phyloP scores from a whole-genome alignment of 2,329 filamentous ascomycete species.

The Akanthomyces uredinophilus region DNA sequence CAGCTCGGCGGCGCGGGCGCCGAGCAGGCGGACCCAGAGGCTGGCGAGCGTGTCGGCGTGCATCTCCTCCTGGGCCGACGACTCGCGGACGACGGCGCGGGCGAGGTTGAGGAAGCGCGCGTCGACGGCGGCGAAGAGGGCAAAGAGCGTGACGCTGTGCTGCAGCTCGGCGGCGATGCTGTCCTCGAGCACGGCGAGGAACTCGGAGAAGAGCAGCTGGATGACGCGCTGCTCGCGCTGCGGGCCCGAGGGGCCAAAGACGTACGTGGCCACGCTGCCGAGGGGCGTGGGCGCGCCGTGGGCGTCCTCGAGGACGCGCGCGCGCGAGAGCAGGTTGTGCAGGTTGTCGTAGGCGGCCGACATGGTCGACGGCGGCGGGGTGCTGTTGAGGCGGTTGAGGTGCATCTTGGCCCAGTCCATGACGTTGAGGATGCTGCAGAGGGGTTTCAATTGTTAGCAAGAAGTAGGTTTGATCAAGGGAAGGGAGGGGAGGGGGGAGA shows the following conservation, averaged over 20 bases:
- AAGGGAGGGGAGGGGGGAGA: background rate
- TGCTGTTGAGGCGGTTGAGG: conserved; percentile 61
- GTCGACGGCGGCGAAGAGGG: conserved; percentile 88
- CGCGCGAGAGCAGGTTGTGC: conserved; percentile 66
- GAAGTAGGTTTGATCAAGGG: too few species aligned
- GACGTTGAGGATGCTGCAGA: conserved; percentile 70
- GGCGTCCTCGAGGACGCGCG: conserved; percentile 53
- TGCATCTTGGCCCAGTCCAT: conserved; percentile 96
- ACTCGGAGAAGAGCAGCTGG: conserved; percentile 78
- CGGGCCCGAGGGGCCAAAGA: conserved; percentile 76
- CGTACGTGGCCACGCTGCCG: conserved; percentile 61
- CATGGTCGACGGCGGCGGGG: conserved; percentile 52
- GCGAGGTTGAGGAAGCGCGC: conserved; percentile 84
- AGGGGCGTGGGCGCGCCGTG: conserved; percentile 59
- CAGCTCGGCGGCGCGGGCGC: conserved; percentile 67
- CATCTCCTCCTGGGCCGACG: conserved; percentile 70
- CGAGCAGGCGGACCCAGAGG: conserved; percentile 82
- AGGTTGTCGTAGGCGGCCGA: conserved; percentile 76
- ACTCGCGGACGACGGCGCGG: conserved; percentile 78
- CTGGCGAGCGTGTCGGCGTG: conserved; percentile 77
- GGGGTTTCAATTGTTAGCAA: conserved; percentile 19
- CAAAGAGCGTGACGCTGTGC: conserved; percentile 74
- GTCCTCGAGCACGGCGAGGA: conserved; percentile 81
- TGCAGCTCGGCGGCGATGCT: conserved; percentile 80
- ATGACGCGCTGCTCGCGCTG: conserved; percentile 77